phyloP scores from a whole-genome alignment of 139 green algal genomes.

The Pleodorina starrii region DNA sequence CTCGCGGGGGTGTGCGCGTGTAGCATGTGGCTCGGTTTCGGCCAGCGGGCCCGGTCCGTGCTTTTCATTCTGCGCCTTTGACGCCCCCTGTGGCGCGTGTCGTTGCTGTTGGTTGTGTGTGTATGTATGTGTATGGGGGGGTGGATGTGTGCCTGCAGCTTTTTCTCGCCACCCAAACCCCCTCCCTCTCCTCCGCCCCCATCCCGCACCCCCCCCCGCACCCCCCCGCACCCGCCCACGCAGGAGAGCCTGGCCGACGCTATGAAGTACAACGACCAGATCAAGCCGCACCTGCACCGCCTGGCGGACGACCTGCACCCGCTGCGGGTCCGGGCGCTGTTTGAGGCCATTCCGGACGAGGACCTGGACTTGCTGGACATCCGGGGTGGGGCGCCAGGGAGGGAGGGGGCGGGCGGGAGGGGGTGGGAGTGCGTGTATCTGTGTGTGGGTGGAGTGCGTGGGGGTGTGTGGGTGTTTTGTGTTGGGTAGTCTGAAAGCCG shows the following conservation, averaged over 20 bases:
- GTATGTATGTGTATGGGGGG: too few species aligned
- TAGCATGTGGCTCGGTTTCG: too few species aligned
- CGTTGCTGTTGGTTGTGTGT: too few species aligned
- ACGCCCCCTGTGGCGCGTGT: too few species aligned
- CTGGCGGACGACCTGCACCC: slow-evolving; percentile 95
- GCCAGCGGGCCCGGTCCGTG: too few species aligned
- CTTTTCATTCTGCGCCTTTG: too few species aligned
- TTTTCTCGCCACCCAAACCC: too few species aligned
- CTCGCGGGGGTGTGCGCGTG: too few species aligned
- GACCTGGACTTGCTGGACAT: slow-evolving; percentile 82
- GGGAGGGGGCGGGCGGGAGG: background rate
- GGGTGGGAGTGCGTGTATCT: background rate
- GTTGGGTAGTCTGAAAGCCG: too few species aligned
- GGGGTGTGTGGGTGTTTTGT: too few species aligned
- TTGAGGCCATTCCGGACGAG: slow-evolving; percentile 82
- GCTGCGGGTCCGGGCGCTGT: slow-evolving; percentile 85
- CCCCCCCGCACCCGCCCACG: background rate
- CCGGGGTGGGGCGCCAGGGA: slow-evolving; percentile 14
- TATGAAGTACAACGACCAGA: slow-evolving; percentile 64
- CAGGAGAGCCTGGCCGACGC: slow-evolving; percentile 62
- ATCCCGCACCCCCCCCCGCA: background rate
- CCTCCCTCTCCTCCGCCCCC: background rate
- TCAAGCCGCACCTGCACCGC: slow-evolving; percentile 54
- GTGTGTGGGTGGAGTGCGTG: too few species aligned
- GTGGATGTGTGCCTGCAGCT: too few species aligned